These are phyloP conservation scores for Escallonia rubra DNA, from an alignment of 129 eudicot species.

Conservation along the genomic window DNA sequence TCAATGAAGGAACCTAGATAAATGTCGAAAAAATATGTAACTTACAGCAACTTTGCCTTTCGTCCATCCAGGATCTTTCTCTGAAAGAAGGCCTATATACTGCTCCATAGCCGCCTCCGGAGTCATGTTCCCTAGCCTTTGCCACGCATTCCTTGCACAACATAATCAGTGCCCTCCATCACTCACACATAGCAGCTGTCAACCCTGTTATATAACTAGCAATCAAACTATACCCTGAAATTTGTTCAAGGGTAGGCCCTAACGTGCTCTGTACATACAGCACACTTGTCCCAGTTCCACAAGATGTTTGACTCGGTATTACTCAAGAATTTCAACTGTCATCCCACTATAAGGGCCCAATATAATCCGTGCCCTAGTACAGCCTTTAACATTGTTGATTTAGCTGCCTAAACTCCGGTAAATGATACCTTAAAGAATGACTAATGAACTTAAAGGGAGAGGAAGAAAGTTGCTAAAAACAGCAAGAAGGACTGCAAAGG, in stretches of 20 bases:
- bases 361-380: not conserved
- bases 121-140: slow-evolving; percentile 77
- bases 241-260: slow-evolving; percentile 27
- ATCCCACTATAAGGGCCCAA: not conserved
- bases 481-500: not conserved
- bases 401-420: not conserved
- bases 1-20: not conserved
- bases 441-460: not conserved
- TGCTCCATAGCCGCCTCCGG: slow-evolving; percentile 87
- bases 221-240: slow-evolving; percentile 42
- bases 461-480: not conserved
- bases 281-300: slow-evolving; percentile 4
- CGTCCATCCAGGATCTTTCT: slow-evolving; percentile 50
- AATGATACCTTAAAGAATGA: not conserved
- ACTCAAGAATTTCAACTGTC: not conserved
- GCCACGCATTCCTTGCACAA: slow-evolving; percentile 96
- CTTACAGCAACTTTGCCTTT: slow-evolving; percentile 40
- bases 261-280: slow-evolving; percentile 12
- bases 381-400: not conserved
- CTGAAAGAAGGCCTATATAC: slow-evolving; percentile 51
- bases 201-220: slow-evolving; percentile 58
- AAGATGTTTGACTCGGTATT: not conserved
- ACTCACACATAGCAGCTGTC: slow-evolving; percentile 56
- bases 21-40: not conserved
- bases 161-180: slow-evolving; percentile 50